phyloP scores from a whole-genome alignment of 2,329 filamentous ascomycete species.

The Pseudogymnoascus sp. region DNA sequence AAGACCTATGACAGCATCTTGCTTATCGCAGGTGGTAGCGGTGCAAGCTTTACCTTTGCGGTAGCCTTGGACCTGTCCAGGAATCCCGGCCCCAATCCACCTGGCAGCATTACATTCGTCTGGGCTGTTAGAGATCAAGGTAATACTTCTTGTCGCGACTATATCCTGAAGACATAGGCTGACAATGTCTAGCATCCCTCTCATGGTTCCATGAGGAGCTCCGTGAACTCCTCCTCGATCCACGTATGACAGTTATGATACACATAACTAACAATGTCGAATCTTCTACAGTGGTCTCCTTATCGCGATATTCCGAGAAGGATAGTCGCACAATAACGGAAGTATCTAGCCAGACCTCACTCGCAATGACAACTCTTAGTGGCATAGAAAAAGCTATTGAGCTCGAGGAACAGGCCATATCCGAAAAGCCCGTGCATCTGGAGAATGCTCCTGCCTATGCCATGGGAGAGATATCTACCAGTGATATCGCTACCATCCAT shows the following conservation, averaged over 20 bases:
- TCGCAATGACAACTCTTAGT: not conserved
- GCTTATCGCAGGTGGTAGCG: slow-evolving; percentile 52
- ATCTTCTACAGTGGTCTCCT: not conserved
- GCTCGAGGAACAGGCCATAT: not conserved
- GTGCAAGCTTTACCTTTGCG: slow-evolving; percentile 50
- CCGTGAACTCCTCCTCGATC: slow-evolving; percentile 21
- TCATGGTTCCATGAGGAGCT: slow-evolving; percentile 24
- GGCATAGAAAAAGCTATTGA: not conserved
- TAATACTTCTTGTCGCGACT: slow-evolving; percentile 22
- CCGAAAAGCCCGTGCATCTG: not conserved
- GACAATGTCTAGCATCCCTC: slow-evolving; percentile 13
- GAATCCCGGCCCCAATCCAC: slow-evolving; percentile 27
- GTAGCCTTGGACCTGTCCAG: slow-evolving; percentile 38
- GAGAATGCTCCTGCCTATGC: not conserved
- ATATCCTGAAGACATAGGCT: not conserved
- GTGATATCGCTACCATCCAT: slow-evolving; percentile 12
- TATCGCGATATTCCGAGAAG: not conserved
- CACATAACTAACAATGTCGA: slow-evolving; percentile 20
- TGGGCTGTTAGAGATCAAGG: slow-evolving; percentile 41
- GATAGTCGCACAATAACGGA: not conserved
- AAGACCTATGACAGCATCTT: slow-evolving; percentile 46
- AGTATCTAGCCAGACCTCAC: not conserved
- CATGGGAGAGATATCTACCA: slow-evolving; percentile 4
- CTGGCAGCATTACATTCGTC: slow-evolving; percentile 21
- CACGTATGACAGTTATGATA: slow-evolving; percentile 24